Evolutionary conservation across 2,329 filamentous ascomycete genomes (phyloP), one percentile per base, ranked within the genome.

Genomic region (Sclerotinia subarctica): DNA sequence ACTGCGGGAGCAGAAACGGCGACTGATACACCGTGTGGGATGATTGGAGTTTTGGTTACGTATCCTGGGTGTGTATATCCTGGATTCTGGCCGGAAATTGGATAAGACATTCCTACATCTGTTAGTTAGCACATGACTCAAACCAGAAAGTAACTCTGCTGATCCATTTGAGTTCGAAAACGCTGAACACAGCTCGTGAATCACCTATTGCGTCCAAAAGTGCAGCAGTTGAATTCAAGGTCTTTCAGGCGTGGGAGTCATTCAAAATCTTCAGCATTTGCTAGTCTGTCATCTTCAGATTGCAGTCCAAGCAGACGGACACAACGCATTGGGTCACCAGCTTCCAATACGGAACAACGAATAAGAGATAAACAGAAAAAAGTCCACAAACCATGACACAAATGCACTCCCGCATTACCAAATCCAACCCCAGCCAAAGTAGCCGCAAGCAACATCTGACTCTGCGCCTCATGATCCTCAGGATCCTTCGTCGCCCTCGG

Each of bases 341-440:
- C 11, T 24, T 19, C 13, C 1, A 19, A 32, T 17, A 29, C 21
- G 32, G 19, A 54, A 19, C 8, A 32, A 11, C 5, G 29, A 24
- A n/a, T 6, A 24, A 42, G 10, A 54, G 35, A 59, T 32, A 49
- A 44, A 15, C 21, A n/a, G 13, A 17, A 13, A n/a, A 54, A 24
- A 54, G 5, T 8, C 2, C 21, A 65, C 69, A 65, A 71, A 78
- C 77, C 90, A 77, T 92, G 90, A 78, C 90, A 92, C 13, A 92
- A 83, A 81, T 99, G 95, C 2, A 99, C 95, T 62, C 96, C 95
- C 1, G 96, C 96, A 75, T 99, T 99, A 26, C 96, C 95, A 78
- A 99, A 99, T 0, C 95, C 95, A 3, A 99, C 93, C 57, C 95
- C 95, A 0, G 96, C 95, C 2, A 99, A 83, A 0, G 95, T 99